phyloP scores from a whole-genome alignment of 257 asterid species.

The Verbena officinalis region DNA sequence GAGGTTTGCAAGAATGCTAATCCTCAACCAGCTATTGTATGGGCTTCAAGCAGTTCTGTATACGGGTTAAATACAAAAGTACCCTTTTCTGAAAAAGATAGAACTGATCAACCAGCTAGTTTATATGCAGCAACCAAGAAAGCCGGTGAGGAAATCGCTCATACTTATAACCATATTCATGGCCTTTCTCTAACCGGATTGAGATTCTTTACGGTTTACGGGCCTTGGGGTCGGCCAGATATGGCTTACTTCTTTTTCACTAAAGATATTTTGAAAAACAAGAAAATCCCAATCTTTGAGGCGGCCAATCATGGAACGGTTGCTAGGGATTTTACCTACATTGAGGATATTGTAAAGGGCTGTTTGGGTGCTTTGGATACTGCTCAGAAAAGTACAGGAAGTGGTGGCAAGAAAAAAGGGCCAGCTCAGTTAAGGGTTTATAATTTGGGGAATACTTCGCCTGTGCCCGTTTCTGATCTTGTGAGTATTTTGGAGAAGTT shows the following conservation, averaged over 20 bases:
- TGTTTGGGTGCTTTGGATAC: slow-evolving; percentile 66
- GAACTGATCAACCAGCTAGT: slow-evolving; percentile 69
- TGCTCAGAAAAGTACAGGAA: slow-evolving; percentile 63
- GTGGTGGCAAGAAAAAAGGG: slow-evolving; percentile 68
- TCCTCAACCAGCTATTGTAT: slow-evolving; percentile 67
- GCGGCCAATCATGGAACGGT: slow-evolving; percentile 61
- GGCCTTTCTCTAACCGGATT: slow-evolving; percentile 66
- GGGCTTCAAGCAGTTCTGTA: slow-evolving; percentile 70
- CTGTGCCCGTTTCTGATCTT: slow-evolving; percentile 64
- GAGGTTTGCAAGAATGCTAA: slow-evolving; percentile 60
- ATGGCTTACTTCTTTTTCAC: slow-evolving; percentile 70
- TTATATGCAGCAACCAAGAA: slow-evolving; percentile 67
- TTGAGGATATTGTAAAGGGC: slow-evolving; percentile 68
- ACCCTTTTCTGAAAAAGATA: slow-evolving; percentile 56
- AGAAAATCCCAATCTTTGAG: slow-evolving; percentile 59
- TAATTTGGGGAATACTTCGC: slow-evolving; percentile 62
- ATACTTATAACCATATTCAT: slow-evolving; percentile 61
- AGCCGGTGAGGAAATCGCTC: slow-evolving; percentile 66
- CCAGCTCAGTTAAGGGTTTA: slow-evolving; percentile 57
- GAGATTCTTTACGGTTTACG: slow-evolving; percentile 68
- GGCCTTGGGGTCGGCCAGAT: slow-evolving; percentile 77
- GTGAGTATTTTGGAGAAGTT: slow-evolving; percentile 64
- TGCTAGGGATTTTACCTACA: slow-evolving; percentile 66
- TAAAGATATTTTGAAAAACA: slow-evolving; percentile 58
- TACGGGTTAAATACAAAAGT: slow-evolving; percentile 62